Evolutionary conservation across 768 basidiomycete species (phyloP).

Genomic region (Lactarius quietus): DNA sequence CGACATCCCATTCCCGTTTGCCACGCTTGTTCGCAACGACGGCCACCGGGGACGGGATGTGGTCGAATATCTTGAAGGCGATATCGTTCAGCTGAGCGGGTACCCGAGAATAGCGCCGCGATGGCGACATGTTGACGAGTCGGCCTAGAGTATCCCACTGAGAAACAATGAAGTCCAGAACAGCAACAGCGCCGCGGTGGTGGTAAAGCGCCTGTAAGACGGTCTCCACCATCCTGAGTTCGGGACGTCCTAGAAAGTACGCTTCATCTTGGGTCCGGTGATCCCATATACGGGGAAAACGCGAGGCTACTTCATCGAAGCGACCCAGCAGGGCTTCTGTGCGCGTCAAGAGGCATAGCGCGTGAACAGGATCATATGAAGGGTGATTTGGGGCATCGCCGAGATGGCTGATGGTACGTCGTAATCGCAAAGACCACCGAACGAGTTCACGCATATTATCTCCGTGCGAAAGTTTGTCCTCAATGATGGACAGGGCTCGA

Average conservation of each 20-base stretch:
- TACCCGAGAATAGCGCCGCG: not conserved
- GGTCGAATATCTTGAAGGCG: constrained; percentile 16
- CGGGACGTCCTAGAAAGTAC: not conserved
- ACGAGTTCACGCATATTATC: constrained; percentile 19
- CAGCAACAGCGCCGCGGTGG: constrained; percentile 18
- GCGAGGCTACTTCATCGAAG: constrained; percentile 13
- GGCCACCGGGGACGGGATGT: constrained; percentile 14
- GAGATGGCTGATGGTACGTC: constrained; percentile 8
- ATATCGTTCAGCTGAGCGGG: constrained; percentile 1
- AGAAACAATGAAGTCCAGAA: constrained; percentile 19
- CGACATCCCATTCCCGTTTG: not conserved
- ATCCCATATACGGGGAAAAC: constrained; percentile 6
- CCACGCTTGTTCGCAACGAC: constrained; percentile 12
- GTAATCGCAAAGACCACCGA: constrained; percentile 20
- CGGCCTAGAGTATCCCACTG: constrained; percentile 15
- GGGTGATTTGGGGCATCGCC: constrained; percentile 3
- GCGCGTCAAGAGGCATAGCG: constrained; percentile 20
- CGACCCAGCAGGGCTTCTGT: constrained; percentile 19
- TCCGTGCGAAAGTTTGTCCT: constrained; percentile 5
- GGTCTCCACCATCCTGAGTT: constrained; percentile 16
- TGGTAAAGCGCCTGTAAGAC: constrained; percentile 15
- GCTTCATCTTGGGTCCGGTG: not conserved
- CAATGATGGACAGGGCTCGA: constrained; percentile 21
- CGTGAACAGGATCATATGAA: constrained; percentile 4
- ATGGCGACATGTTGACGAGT: constrained; percentile 8